Percentiles rank a stretch among this genome's conserved stretches.
phyloP scores from a whole-genome alignment of 805 yeast species.

The Nematodospora valgi region DNA sequence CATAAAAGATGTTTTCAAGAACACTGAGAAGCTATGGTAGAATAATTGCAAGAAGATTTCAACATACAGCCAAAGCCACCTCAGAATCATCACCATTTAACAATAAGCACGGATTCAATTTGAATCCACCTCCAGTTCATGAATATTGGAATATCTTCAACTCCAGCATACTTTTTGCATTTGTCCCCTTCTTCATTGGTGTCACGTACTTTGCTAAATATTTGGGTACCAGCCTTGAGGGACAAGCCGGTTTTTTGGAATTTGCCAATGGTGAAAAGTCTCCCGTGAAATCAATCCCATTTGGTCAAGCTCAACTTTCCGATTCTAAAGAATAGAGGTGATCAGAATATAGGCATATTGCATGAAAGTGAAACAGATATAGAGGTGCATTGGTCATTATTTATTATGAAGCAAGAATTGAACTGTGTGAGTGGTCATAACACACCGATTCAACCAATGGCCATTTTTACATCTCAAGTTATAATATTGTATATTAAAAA shows the following conservation, averaged over 20 bases:
- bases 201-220: conserved; percentile 33
- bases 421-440: no score
- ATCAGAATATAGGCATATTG: no score
- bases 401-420: no score
- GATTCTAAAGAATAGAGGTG: no score
- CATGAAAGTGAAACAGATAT: no score
- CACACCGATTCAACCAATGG: no score
- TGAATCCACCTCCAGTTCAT: conserved; percentile 43
- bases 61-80: conserved; percentile 16
- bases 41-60: conserved; percentile 26
- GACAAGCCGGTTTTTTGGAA: conserved; percentile 28
- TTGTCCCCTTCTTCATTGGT: conserved; percentile 33
- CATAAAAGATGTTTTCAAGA: conserved; percentile 25
- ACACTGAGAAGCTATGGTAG: conserved; percentile 13
- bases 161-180: conserved; percentile 33
- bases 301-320: conserved; percentile 34
- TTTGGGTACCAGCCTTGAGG: conserved; percentile 20
- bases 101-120: conserved; percentile 41
- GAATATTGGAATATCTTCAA: conserved; percentile 42
- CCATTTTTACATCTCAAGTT: no score
- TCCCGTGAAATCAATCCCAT: conserved; percentile 34
- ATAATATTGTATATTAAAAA: no score
- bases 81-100: conserved; percentile 29
- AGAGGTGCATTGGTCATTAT: no score
- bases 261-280: conserved; percentile 38